These are phyloP conservation scores for Raphanus sativus DNA, from an alignment of 345 rosid genomes.

Conservation along the genomic window DNA sequence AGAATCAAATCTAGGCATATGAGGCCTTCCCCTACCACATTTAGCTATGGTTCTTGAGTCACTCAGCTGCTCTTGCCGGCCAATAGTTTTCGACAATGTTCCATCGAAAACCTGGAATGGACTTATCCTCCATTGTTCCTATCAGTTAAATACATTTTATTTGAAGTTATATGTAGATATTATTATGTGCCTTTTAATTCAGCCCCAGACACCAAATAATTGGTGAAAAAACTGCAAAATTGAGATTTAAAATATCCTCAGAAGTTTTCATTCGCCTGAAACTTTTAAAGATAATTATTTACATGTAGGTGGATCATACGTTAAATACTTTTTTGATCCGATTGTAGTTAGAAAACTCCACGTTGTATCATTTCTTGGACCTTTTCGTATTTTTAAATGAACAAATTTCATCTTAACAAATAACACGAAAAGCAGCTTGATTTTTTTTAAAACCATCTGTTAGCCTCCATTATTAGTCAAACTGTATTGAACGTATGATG, in stretches of 20 bases:
- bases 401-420: not conserved
- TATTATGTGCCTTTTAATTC: not conserved
- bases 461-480: not conserved
- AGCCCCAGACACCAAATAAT: not conserved
- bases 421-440: not conserved
- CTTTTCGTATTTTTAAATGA: not conserved
- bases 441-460: not conserved
- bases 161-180: not conserved
- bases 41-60: not conserved
- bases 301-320: not conserved
- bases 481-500: not conserved
- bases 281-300: not conserved
- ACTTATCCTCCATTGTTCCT: not conserved
- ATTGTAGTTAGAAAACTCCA: not conserved
- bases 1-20: not conserved
- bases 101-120: not conserved
- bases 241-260: not conserved
- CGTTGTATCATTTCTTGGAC: not conserved
- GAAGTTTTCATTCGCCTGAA: not conserved
- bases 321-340: not conserved
- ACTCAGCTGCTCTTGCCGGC: not conserved
- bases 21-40: not conserved
- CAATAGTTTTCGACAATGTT: not conserved
- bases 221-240: not conserved
- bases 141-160: not conserved